Evolutionary conservation across 129 eudicot species (phyloP).

Genomic region (Artemisia annua): DNA sequence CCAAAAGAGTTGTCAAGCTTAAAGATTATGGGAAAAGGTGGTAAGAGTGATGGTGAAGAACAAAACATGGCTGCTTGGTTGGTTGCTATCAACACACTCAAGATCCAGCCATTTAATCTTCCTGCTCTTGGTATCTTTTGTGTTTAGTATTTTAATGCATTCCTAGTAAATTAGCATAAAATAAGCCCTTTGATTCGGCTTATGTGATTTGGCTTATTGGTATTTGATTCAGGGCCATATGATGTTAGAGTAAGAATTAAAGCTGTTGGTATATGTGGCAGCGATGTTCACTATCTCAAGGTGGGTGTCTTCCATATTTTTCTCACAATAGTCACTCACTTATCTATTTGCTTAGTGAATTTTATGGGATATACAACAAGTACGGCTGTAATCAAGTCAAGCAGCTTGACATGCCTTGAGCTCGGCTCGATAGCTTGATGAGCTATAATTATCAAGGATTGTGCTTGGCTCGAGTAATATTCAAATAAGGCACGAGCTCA

Average conservation of each 20-base stretch:
- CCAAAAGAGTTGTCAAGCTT: not conserved
- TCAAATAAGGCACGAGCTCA: too few species aligned
- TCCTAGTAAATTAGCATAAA: not conserved
- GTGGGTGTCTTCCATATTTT: constrained; percentile 34
- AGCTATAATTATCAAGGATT: too few species aligned
- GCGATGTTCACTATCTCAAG: constrained; percentile 76
- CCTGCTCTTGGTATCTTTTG: constrained; percentile 70
- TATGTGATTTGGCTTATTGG: constrained; percentile 8
- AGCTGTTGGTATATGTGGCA: constrained; percentile 73
- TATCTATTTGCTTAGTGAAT: not conserved
- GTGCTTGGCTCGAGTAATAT: too few species aligned
- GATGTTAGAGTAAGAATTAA: constrained; percentile 65
- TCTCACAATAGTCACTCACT: constrained; percentile 10
- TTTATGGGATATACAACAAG: constrained; percentile 1
- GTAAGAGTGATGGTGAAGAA: constrained; percentile 31
- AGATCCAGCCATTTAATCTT: constrained; percentile 82
- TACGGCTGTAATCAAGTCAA: too few species aligned
- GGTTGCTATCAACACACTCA: constrained; percentile 68
- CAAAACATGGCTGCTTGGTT: constrained; percentile 98
- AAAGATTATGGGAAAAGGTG: constrained; percentile 53
- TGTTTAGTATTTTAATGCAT: not conserved
- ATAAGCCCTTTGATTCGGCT: too few species aligned
- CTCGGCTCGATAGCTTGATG: too few species aligned
- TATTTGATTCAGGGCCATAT: constrained; percentile 39
- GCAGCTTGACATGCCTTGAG: too few species aligned